Evolutionary conservation across 371 early-diverging fungal species (phyloP).

Genomic region (Chytridiales sp.): DNA sequence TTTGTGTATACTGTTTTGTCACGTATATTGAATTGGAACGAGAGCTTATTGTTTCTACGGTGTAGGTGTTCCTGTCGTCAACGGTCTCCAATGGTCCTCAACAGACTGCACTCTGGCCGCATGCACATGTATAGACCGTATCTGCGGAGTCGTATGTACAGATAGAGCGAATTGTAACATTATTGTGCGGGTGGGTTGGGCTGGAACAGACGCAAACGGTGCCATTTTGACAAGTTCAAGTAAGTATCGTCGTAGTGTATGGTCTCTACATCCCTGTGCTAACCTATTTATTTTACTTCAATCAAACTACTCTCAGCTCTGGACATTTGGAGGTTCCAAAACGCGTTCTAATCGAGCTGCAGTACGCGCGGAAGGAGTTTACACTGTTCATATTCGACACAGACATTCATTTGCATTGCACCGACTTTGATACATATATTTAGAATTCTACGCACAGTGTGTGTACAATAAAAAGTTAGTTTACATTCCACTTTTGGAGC

Average conservation of each 20-base stretch:
- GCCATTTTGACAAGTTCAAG: slow-evolving; percentile 28
- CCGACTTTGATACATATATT: too few relatives aligned
- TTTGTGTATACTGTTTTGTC: not conserved
- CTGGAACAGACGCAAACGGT: slow-evolving; percentile 42
- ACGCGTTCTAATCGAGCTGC: slow-evolving; percentile 34
- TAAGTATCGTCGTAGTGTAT: not conserved
- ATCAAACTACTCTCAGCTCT: slow-evolving; percentile 10
- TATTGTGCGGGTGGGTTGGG: slow-evolving; percentile 38
- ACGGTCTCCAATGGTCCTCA: slow-evolving; percentile 30
- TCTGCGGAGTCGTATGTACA: slow-evolving; percentile 33
- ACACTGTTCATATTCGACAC: too few relatives aligned
- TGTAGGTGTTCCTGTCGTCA: slow-evolving; percentile 21
- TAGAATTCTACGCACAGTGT: too few relatives aligned
- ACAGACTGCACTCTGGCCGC: slow-evolving; percentile 39
- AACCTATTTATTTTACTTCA: not conserved
- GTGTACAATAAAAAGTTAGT: too few relatives aligned
- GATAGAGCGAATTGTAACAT: slow-evolving; percentile 18
- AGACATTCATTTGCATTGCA: too few relatives aligned
- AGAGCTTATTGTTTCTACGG: not conserved
- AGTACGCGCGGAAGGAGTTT: too few relatives aligned
- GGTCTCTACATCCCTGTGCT: not conserved
- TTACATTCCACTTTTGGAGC: too few relatives aligned
- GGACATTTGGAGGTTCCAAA: slow-evolving; percentile 42
- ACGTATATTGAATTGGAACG: not conserved
- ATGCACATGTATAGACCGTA: slow-evolving; percentile 40